Base-by-base conservation (phyloP, 192 early-diverging fungal genomes). In the Irineochytrium annulatum region DNA sequence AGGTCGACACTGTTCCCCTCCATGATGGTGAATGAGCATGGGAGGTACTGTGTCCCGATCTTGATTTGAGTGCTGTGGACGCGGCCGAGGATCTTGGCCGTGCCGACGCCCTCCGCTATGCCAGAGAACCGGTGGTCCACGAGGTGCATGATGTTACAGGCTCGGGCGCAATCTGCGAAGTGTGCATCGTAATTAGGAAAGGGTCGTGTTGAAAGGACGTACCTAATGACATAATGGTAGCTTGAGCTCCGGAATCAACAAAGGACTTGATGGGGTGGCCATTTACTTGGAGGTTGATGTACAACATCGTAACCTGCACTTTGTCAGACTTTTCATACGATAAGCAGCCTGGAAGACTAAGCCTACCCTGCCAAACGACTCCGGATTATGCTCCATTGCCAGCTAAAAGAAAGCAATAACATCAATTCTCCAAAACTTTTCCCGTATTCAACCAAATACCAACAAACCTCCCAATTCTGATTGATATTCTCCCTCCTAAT, bases 201-300 rank as follows among this genome's bases (percentile, higher is more conserved):
- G 86, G 71, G 89, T 77, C 81, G 58, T 56, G 1, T 16, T 0
- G 13, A 26, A 3, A 26, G 57, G n/a, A 41, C 33, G 11, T 34
- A 55, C 53, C 33, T 31, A 22, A 14, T 8, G 2, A 22, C 77
- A 82, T 79, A 24, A 99, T 91, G 1, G 95, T 97, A 19, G 86
- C 88, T 57, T 97, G 95, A 8, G 96, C 96, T 3, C 95, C 96
- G 22, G 94, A 94, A 67, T 99, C 96, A 0, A 99, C 93, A 72
- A 99, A 86, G 0, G 96, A 94, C 63, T 94, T 93, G 16, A 97
- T 71, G 0, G 83, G 83, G 34, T 80, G 77, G n/a, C 87, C 87
- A 72, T 99, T 99, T 45, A 99, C 90, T 66, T 89, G 78, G 16
- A 84, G 84, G 62, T 88, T 71, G 26, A 99, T 89, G 70, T 96